Base-by-base conservation (phyloP, 164 flowering plant genomes). In the Dillenia suffruticosa region DNA sequence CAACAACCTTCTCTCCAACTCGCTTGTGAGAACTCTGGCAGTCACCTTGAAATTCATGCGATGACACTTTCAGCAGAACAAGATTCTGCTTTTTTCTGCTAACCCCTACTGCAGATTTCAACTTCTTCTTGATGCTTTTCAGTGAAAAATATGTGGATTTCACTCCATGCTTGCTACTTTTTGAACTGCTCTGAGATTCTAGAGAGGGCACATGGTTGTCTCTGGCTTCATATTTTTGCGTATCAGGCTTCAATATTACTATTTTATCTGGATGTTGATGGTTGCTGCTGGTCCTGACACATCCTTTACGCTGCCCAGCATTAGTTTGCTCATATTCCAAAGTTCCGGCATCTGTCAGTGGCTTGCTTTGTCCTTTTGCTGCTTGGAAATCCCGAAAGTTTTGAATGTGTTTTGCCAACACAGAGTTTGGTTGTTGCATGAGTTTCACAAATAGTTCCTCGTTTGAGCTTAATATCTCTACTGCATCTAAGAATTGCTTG, bases 191-290 rank as follows among this genome's bases (percentile, higher is more conserved):
- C 44, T 44, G 68, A 46, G 79, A 66, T 46, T 74, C 56, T 44
- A 64, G 66, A 32, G 71, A 66, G 43, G 74, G 62, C 17, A 62
- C 55, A 55, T 64, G 58, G 46, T 63, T 61, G 32, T 57, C 69
- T 54, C 63, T 70, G 64, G 61, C 55, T 63, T 64, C 71, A 66
- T 70, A 68, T 54, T 56, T 70, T 62, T 50, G 72, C 56, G 67
- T 63, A 45, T 78, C 81, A 44, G 96, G 93, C 75, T 91, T 94
- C 79, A 89, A 68, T 67, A 88, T 78, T 43, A 94, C 89, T 70
- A 91, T 88, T 71, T 59, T 81, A 62, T 71, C 84, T 43, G 86
- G 74, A 67, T 75, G 66, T 51, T 71, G 80, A 66, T 69, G 44
- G 46, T 52, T 61, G 32, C 64, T 76, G 49, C 47, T 49, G 56